phyloP scores from a whole-genome alignment of 108 stramenopile species.

The Fistulifera pelliculosa region DNA sequence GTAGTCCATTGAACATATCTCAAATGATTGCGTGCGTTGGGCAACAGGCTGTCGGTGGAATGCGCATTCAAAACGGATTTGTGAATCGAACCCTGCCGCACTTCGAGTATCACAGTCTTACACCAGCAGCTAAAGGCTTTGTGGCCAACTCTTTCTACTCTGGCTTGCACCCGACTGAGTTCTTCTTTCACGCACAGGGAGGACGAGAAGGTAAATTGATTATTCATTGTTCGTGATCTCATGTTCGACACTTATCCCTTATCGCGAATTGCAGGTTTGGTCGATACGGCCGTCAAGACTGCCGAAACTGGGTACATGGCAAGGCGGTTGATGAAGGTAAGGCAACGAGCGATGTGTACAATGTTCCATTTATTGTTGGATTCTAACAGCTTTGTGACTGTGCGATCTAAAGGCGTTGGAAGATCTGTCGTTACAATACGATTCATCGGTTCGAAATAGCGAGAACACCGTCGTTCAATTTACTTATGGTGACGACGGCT shows the following conservation, averaged over 20 bases:
- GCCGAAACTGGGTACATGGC: constrained; percentile 99
- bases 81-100: constrained; percentile 92
- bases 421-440: constrained; percentile 93
- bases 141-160: constrained; percentile 94
- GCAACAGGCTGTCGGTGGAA: constrained; percentile 97
- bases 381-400: constrained; percentile 6
- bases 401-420: constrained; percentile 65
- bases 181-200: constrained; percentile 99
- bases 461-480: constrained; percentile 96
- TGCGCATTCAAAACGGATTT: constrained; percentile 96
- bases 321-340: constrained; percentile 93
- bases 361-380: constrained; percentile 1
- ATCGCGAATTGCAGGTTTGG: constrained; percentile 44
- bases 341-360: constrained; percentile 4
- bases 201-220: constrained; percentile 73
- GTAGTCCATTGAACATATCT: constrained; percentile 95
- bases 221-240: background rate
- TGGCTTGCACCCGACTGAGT: constrained; percentile 98
- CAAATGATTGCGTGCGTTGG: constrained; percentile 99
- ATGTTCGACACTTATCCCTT: background rate
- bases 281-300: constrained; percentile 99
- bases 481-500: constrained; percentile 94
- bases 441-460: constrained; percentile 92
- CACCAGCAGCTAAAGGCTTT: constrained; percentile 95
- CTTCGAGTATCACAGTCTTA: constrained; percentile 78